phyloP scores from a whole-genome alignment of 352 stramenopile species.

The Phytopythium oedochilum region DNA sequence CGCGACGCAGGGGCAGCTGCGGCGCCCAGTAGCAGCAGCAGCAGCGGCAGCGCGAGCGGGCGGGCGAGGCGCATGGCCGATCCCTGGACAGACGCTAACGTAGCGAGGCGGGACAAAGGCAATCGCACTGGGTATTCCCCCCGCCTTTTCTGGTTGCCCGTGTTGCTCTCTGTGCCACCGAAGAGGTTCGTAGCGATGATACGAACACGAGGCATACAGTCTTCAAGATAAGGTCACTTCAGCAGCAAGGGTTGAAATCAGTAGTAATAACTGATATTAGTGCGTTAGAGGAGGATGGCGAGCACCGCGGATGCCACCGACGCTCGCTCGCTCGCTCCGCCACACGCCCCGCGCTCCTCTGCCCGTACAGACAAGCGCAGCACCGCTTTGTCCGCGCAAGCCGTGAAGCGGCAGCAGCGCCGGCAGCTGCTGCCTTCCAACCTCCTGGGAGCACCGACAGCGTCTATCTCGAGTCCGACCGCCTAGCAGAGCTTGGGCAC shows the following conservation, averaged over 20 bases:
- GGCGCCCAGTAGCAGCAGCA: slow-evolving; percentile 12
- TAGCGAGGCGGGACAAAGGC: too few species aligned
- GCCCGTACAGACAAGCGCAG: too few species aligned
- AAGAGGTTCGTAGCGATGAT: background rate
- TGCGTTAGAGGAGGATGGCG: background rate
- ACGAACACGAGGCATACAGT: background rate
- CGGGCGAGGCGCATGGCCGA: background rate
- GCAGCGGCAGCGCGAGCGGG: slow-evolving; percentile 2
- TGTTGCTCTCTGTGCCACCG: background rate
- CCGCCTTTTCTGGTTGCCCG: background rate
- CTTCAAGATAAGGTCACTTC: background rate
- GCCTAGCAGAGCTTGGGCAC: slow-evolving; percentile 68
- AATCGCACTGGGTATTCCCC: too few species aligned
- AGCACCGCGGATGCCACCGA: background rate
- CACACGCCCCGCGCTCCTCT: too few species aligned
- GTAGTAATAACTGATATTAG: slow-evolving; percentile 7
- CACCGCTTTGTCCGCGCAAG: too few species aligned
- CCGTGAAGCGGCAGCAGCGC: background rate
- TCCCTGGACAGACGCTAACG: too few species aligned
- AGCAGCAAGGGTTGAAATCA: background rate
- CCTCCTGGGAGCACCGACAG: background rate
- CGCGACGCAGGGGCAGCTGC: slow-evolving; percentile 8
- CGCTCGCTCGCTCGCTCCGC: too few species aligned
- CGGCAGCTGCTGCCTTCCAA: background rate
- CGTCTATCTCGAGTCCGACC: background rate